Percentiles rank a stretch among this genome's conserved stretches.
Evolutionary conservation across 169 alveolate species (phyloP).

Genomic region (Cryptosporidium sp.): DNA sequence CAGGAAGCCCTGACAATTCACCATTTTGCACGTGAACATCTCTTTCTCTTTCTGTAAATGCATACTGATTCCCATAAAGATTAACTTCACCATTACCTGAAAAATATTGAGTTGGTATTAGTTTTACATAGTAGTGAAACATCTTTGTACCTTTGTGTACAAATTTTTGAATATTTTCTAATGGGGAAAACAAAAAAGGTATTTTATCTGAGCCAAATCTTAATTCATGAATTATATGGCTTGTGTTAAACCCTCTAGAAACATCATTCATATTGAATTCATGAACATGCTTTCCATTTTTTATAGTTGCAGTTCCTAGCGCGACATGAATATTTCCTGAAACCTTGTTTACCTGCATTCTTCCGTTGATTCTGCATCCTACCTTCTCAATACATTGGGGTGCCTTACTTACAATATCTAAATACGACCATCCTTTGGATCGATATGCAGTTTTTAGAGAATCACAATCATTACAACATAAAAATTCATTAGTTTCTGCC

Average conservation of each 20-base stretch:
- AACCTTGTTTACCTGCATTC: slow-evolving; percentile 68
- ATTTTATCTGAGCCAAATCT: slow-evolving; percentile 67
- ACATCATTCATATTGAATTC: slow-evolving; percentile 76
- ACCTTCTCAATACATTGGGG: slow-evolving; percentile 71
- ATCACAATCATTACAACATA: slow-evolving; percentile 68
- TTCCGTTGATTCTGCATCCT: slow-evolving; percentile 72
- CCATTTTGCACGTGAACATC: slow-evolving; percentile 68
- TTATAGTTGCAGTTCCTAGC: slow-evolving; percentile 67
- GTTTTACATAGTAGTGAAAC: slow-evolving; percentile 73
- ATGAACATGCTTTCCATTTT: slow-evolving; percentile 76
- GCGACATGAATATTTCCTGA: slow-evolving; percentile 77
- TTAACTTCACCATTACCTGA: neutral
- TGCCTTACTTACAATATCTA: slow-evolving; percentile 68
- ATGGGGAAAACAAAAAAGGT: slow-evolving; percentile 45
- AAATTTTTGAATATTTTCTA: slow-evolving; percentile 45
- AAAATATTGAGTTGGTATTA: slow-evolving; percentile 63
- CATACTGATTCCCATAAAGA: slow-evolving; percentile 59
- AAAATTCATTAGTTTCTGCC: slow-evolving; percentile 44
- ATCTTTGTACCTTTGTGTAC: slow-evolving; percentile 64
- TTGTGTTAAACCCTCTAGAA: slow-evolving; percentile 74
- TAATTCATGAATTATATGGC: slow-evolving; percentile 67
- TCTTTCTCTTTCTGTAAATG: slow-evolving; percentile 59
- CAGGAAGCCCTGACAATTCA: slow-evolving; percentile 76
- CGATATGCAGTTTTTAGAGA: slow-evolving; percentile 58
- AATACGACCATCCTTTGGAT: slow-evolving; percentile 67